Percentiles rank a stretch among this genome's conserved stretches.
Evolutionary conservation across 2,329 filamentous ascomycete species (phyloP).

Genomic region (Fusarium multiceps): DNA sequence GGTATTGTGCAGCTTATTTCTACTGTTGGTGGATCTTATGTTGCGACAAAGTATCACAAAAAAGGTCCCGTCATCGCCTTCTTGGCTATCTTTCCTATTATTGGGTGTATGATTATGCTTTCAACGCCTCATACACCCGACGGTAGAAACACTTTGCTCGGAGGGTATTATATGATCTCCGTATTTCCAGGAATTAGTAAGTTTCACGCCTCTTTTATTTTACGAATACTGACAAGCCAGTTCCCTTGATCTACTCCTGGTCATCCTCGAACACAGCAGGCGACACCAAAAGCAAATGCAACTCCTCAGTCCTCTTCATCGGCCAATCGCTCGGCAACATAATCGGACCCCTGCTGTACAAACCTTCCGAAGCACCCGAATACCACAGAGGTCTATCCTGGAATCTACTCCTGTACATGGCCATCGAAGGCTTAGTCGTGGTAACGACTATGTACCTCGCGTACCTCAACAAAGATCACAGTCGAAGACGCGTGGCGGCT

Average conservation of each 20-base stretch:
- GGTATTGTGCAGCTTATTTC: conserved; percentile 70
- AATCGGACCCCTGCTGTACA: conserved; percentile 57
- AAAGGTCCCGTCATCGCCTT: conserved; percentile 70
- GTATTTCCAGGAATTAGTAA: conserved; percentile 62
- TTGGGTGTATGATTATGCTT: conserved; percentile 62
- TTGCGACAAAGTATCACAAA: conserved; percentile 64
- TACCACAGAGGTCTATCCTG: conserved; percentile 62
- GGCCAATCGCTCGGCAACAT: conserved; percentile 73
- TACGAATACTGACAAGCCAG: conserved; percentile 20
- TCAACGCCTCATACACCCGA: conserved; percentile 57
- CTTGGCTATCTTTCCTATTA: conserved; percentile 63
- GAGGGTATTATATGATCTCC: conserved; percentile 69
- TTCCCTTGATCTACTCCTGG: conserved; percentile 68
- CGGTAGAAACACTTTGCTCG: conserved; percentile 57
- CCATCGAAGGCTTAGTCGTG: conserved; percentile 59
- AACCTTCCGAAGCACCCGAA: conserved; percentile 49
- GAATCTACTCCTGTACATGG: conserved; percentile 68
- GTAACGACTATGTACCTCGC: conserved; percentile 46
- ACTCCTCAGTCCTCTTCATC: conserved; percentile 69
- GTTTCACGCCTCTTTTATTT: fast-evolving
- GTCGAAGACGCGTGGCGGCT: conserved; percentile 60
- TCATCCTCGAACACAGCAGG: conserved; percentile 70
- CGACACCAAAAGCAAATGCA: conserved; percentile 75
- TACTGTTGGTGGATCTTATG: conserved; percentile 67
- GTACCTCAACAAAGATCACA: conserved; percentile 65